Evolutionary conservation across 768 basidiomycete species (phyloP).

Genomic region (Daedaleopsis sinensis): DNA sequence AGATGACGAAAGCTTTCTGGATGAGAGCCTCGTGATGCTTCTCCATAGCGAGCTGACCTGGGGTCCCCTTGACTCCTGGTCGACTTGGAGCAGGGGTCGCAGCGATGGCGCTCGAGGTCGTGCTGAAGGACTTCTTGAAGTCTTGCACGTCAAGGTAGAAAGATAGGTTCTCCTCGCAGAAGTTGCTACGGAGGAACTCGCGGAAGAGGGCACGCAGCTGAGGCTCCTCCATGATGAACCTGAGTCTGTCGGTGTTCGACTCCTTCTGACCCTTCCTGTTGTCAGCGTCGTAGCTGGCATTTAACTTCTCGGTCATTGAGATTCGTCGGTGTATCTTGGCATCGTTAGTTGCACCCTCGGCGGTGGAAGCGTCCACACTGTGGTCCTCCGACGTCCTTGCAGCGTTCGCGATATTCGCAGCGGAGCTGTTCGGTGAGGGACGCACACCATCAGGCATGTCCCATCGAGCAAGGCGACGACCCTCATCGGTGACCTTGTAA

Average conservation of each 20-base stretch:
- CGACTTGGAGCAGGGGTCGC: slow-evolving; percentile 42
- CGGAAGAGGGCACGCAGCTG: slow-evolving; percentile 88
- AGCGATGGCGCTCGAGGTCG: slow-evolving; percentile 89
- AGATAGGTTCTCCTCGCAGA: slow-evolving; percentile 97
- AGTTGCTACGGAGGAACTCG: slow-evolving; percentile 91
- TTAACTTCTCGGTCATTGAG: slow-evolving; percentile 76
- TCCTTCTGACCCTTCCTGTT: slow-evolving; percentile 64
- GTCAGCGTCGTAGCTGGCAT: slow-evolving; percentile 56
- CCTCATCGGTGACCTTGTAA: slow-evolving; percentile 94
- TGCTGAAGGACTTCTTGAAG: slow-evolving; percentile 94
- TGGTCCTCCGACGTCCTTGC: slow-evolving; percentile 63
- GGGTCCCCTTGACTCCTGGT: slow-evolving; percentile 48
- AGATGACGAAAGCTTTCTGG: slow-evolving; percentile 91
- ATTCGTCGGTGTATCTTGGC: slow-evolving; percentile 79
- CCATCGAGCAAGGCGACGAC: slow-evolving; percentile 86
- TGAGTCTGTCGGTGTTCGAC: slow-evolving; percentile 89
- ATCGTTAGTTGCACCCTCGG: slow-evolving; percentile 44
- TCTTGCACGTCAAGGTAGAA: slow-evolving; percentile 99
- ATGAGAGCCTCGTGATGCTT: slow-evolving; percentile 95
- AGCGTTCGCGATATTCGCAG: slow-evolving; percentile 56
- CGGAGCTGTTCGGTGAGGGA: slow-evolving; percentile 68
- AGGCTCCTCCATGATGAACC: slow-evolving; percentile 92
- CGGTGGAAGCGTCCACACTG: slow-evolving; percentile 30
- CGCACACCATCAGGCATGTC: slow-evolving; percentile 48
- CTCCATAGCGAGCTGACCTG: slow-evolving; percentile 92